A percentile compares a stretch with the other conserved stretches of the same genome.
phyloP scores from a whole-genome alignment of 129 eudicot species.

The Dittrichia graveolens region DNA sequence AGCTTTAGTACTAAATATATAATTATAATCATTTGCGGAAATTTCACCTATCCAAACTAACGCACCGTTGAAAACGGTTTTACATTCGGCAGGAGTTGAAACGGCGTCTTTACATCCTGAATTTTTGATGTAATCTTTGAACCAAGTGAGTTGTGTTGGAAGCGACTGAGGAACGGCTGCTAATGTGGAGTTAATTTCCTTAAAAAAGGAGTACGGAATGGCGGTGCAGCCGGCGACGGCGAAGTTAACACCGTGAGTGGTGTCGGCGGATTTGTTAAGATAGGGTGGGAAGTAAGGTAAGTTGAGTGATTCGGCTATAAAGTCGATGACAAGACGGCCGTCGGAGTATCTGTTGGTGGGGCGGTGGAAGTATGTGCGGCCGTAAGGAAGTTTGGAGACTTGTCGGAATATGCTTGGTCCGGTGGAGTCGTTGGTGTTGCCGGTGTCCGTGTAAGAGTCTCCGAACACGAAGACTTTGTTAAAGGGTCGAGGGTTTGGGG shows the following conservation, averaged over 20 bases:
- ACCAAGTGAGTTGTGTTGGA: constrained; percentile 39
- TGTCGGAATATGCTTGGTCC: constrained; percentile 25
- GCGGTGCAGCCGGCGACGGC: constrained; percentile 38
- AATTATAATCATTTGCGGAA: constrained; percentile 41
- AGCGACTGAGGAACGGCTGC: constrained; percentile 31
- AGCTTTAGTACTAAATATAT: not conserved
- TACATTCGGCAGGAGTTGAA: constrained; percentile 17
- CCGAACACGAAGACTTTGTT: constrained; percentile 38
- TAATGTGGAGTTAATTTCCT: constrained; percentile 15
- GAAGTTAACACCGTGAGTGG: constrained; percentile 33
- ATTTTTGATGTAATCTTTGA: constrained; percentile 14
- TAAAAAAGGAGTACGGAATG: constrained; percentile 27
- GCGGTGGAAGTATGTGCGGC: constrained; percentile 39
- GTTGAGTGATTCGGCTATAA: constrained; percentile 32
- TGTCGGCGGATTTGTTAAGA: not conserved
- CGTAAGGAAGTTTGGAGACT: constrained; percentile 32
- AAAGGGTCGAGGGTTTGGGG: constrained; percentile 6
- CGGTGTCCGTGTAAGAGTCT: constrained; percentile 50
- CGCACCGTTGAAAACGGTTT: constrained; percentile 24
- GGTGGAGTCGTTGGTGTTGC: constrained; percentile 29
- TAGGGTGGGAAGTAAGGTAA: constrained; percentile 39
- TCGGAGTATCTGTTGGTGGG: constrained; percentile 48
- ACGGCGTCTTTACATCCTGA: constrained; percentile 20
- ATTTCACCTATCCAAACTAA: constrained; percentile 42
- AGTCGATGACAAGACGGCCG: constrained; percentile 47